phyloP scores from a whole-genome alignment of 768 basidiomycete species.

The Leucocoprinus sp. region DNA sequence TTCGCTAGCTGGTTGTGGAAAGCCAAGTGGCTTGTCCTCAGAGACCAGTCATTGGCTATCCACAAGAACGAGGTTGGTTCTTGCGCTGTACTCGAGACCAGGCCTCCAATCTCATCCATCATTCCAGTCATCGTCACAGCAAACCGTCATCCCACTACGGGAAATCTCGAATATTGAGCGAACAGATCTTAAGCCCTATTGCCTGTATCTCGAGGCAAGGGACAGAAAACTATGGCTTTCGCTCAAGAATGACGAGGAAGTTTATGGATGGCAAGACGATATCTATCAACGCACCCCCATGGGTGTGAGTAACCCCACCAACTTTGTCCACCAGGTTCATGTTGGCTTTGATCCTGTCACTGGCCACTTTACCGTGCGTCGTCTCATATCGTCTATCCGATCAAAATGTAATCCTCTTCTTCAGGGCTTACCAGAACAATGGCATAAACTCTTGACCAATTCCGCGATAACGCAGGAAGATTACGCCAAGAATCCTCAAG shows the following conservation, averaged over 20 bases:
- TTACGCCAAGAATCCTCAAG: slow-evolving; percentile 94
- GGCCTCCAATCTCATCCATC: slow-evolving; percentile 14
- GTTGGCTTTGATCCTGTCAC: slow-evolving; percentile 93
- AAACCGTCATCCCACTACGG: slow-evolving; percentile 54
- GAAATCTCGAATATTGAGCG: slow-evolving; percentile 87
- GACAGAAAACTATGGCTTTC: slow-evolving; percentile 76
- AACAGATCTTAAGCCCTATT: slow-evolving; percentile 92
- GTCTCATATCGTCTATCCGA: not conserved
- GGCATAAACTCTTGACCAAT: slow-evolving; percentile 94
- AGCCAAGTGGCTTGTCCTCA: slow-evolving; percentile 83
- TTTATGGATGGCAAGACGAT: slow-evolving; percentile 99
- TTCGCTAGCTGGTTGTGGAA: slow-evolving; percentile 89
- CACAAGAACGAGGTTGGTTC: slow-evolving; percentile 85
- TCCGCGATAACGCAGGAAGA: slow-evolving; percentile 98
- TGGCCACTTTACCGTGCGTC: slow-evolving; percentile 86
- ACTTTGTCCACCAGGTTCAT: slow-evolving; percentile 98
- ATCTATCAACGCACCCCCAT: slow-evolving; percentile 88
- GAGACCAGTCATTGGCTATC: slow-evolving; percentile 68
- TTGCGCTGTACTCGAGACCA: not conserved
- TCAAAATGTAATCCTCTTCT: slow-evolving; percentile 6
- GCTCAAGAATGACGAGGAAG: slow-evolving; percentile 88
- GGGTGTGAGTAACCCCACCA: slow-evolving; percentile 91
- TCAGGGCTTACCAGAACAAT: slow-evolving; percentile 94
- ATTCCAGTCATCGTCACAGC: slow-evolving; percentile 42
- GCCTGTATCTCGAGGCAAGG: slow-evolving; percentile 78